Percentiles rank a stretch among this genome's conserved stretches.
Conservation (phyloP, 2,329 filamentous ascomycete species). For the Venturiaceae sp. region DNA sequence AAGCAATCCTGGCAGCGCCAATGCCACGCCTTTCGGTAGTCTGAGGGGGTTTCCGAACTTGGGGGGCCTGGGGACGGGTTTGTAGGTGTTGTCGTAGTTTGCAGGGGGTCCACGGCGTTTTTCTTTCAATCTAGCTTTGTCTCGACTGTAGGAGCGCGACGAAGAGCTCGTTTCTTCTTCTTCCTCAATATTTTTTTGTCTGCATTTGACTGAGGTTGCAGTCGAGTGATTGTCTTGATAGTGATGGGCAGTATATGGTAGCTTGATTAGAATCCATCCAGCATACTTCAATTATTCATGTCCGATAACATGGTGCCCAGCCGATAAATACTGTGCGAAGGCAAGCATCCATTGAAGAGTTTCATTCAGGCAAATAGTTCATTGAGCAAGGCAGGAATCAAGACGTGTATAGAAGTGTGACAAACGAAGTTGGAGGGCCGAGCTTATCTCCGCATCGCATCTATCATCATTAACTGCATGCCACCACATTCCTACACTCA, state of each 20-base stretch:
- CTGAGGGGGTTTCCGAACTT: not conserved
- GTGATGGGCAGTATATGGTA: not conserved
- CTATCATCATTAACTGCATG: too few relatives aligned
- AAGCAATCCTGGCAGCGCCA: constrained; percentile 7
- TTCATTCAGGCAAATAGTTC: too few relatives aligned
- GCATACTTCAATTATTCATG: too few relatives aligned
- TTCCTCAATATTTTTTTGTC: too few relatives aligned
- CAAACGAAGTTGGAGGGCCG: too few relatives aligned
- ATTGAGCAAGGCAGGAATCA: too few relatives aligned
- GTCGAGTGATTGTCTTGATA: not conserved
- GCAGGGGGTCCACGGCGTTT: not conserved
- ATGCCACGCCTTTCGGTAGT: constrained; percentile 7
- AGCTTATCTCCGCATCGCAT: too few relatives aligned
- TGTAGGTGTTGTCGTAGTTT: not conserved
- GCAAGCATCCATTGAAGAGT: too few relatives aligned
- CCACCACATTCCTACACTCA: too few relatives aligned
- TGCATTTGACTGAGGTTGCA: not conserved
- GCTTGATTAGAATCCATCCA: not conserved
- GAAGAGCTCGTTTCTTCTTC: not conserved
- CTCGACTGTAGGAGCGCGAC: not conserved
- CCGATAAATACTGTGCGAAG: too few relatives aligned
- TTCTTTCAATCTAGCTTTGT: not conserved
- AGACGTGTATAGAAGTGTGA: too few relatives aligned
- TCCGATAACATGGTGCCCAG: too few relatives aligned
- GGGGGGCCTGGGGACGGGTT: not conserved